Evolutionary conservation across 371 early-diverging fungal species (phyloP).

Genomic region (Mucor racemosus): DNA sequence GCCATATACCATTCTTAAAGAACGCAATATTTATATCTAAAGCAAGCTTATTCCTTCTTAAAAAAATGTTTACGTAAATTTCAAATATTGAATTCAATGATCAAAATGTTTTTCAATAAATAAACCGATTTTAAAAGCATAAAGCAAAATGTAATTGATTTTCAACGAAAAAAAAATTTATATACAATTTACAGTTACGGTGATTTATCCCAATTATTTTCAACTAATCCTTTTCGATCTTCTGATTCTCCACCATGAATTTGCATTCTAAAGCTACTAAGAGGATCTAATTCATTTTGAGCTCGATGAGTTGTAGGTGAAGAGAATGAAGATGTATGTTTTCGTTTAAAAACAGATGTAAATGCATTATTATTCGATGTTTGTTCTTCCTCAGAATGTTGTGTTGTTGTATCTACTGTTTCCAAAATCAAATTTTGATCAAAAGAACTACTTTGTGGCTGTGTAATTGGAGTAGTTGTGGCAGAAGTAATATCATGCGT

Average conservation of each 20-base stretch:
- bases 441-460: background rate
- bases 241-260: constrained; percentile 24
- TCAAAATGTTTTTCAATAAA: no score
- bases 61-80: no score
- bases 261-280: constrained; percentile 24
- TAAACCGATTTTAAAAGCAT: no score
- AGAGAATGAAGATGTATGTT: constrained; percentile 12
- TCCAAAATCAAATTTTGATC: background rate
- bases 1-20: no score
- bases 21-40: no score
- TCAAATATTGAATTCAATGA: no score
- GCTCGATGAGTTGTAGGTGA: constrained; percentile 25
- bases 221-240: constrained; percentile 26
- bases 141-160: background rate
- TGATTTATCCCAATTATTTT: constrained; percentile 4
- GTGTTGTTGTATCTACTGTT: background rate
- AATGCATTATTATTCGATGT: background rate
- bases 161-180: background rate
- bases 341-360: constrained; percentile 7
- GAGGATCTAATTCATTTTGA: constrained; percentile 34
- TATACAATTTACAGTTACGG: constrained; percentile 3
- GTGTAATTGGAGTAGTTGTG: background rate
- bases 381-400: background rate
- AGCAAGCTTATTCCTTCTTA: no score
- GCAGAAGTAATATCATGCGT: background rate